Percentiles rank a stretch among this genome's conserved stretches.
These are phyloP conservation scores for Aspergillus sp. DNA, from an alignment of 2,329 filamentous ascomycete species.

Conservation along the genomic window DNA sequence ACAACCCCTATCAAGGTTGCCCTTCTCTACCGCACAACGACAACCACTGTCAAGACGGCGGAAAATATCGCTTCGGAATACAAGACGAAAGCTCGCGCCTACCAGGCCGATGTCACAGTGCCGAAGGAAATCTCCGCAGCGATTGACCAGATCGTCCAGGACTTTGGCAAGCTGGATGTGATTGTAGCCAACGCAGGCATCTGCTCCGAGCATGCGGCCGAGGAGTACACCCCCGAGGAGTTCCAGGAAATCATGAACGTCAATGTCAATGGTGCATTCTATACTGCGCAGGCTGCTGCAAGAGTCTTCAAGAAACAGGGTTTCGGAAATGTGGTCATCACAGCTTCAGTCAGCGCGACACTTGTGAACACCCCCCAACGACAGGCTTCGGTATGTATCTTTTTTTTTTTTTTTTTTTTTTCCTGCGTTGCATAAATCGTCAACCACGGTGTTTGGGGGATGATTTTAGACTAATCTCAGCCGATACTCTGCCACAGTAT, in stretches of 20 bases:
- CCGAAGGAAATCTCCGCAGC: slow-evolving; percentile 28
- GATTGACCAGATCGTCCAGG: slow-evolving; percentile 32
- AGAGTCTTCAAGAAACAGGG: slow-evolving; percentile 36
- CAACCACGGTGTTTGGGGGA: too few species aligned
- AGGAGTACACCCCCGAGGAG: slow-evolving; percentile 38
- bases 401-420: too few species aligned
- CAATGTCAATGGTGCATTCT: slow-evolving; percentile 40
- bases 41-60: slow-evolving; percentile 22
- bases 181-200: slow-evolving; percentile 47
- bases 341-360: slow-evolving; percentile 35
- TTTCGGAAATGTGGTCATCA: slow-evolving; percentile 38
- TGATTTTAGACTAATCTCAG: too few species aligned
- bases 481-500: too few species aligned
- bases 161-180: slow-evolving; percentile 47
- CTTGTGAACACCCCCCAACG: slow-evolving; percentile 40
- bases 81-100: slow-evolving; percentile 31
- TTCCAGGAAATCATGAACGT: slow-evolving; percentile 41
- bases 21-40: slow-evolving; percentile 29
- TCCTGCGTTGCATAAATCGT: too few species aligned
- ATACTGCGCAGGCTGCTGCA: slow-evolving; percentile 37
- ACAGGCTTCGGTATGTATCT: slow-evolving; percentile 28
- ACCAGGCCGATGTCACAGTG: slow-evolving; percentile 31
- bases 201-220: slow-evolving; percentile 25
- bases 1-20: slow-evolving; percentile 21
- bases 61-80: slow-evolving; percentile 26